Evolutionary conservation across 805 yeast species (phyloP).

Genomic region (Ogataea nonfermentans): DNA sequence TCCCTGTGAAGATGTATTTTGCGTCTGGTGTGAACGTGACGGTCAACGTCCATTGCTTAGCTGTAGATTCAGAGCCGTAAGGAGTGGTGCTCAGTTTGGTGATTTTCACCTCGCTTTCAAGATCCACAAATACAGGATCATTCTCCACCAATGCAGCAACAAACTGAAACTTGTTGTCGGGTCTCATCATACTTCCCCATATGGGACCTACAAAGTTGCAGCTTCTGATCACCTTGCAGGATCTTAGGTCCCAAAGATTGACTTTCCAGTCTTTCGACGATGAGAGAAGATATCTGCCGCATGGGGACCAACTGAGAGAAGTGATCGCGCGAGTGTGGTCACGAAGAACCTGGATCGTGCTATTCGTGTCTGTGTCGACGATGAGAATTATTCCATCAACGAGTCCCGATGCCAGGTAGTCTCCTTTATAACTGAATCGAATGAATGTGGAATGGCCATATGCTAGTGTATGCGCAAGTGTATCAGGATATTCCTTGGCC

Average conservation of each 20-base stretch:
- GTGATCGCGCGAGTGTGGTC: constrained; percentile 75
- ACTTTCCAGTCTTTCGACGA: constrained; percentile 82
- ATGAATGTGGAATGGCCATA: constrained; percentile 68
- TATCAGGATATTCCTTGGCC: constrained; percentile 88
- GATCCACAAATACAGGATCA: constrained; percentile 51
- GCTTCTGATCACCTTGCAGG: constrained; percentile 39
- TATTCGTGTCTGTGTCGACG: constrained; percentile 68
- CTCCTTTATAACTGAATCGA: constrained; percentile 72
- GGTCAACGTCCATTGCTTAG: constrained; percentile 47
- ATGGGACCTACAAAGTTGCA: constrained; percentile 65
- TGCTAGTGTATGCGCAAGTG: constrained; percentile 65
- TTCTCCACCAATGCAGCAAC: constrained; percentile 68
- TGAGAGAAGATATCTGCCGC: constrained; percentile 67
- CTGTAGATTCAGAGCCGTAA: constrained; percentile 23
- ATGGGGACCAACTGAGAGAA: constrained; percentile 69
- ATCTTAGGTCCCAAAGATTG: constrained; percentile 72
- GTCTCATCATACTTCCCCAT: constrained; percentile 65
- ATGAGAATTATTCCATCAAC: constrained; percentile 71
- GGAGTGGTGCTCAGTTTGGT: constrained; percentile 21
- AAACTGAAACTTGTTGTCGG: constrained; percentile 44
- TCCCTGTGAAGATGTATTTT: constrained; percentile 64
- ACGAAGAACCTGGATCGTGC: constrained; percentile 52
- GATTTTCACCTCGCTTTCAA: constrained; percentile 20
- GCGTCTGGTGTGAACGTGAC: constrained; percentile 54
- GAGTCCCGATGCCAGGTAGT: constrained; percentile 80